Evolutionary conservation across 2,329 filamentous ascomycete species (phyloP).

Genomic region (Fusarium hainanense): DNA sequence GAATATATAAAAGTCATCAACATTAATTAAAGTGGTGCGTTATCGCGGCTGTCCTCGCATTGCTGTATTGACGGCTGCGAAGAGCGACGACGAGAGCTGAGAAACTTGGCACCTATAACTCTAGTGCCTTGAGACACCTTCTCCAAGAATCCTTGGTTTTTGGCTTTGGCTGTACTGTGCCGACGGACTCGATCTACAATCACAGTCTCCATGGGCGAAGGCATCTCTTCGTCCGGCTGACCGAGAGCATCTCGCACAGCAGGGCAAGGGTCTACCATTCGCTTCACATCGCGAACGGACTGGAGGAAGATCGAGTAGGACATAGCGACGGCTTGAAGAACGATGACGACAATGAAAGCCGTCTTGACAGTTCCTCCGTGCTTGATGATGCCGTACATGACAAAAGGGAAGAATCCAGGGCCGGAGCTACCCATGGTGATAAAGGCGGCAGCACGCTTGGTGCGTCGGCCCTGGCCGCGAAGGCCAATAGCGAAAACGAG

Average conservation of each 20-base stretch:
- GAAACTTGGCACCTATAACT: constrained; percentile 43
- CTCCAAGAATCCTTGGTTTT: constrained; percentile 38
- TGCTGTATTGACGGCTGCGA: constrained; percentile 49
- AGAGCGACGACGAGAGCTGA: constrained; percentile 45
- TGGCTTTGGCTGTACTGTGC: constrained; percentile 30
- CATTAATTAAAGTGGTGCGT: constrained; percentile 32
- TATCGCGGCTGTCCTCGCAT: constrained; percentile 41
- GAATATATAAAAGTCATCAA: constrained; percentile 19
- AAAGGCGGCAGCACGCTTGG: constrained; percentile 80
- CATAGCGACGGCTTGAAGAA: constrained; percentile 59
- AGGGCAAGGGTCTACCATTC: constrained; percentile 54
- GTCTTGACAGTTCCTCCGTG: constrained; percentile 69
- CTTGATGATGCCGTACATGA: constrained; percentile 75
- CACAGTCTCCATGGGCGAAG: constrained; percentile 31
- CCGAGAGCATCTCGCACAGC: constrained; percentile 35
- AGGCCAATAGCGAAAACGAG: constrained; percentile 84
- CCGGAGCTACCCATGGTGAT: constrained; percentile 82
- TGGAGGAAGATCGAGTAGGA: constrained; percentile 63
- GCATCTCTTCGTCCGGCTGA: constrained; percentile 38
- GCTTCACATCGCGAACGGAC: constrained; percentile 58
- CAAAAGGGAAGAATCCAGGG: constrained; percentile 78
- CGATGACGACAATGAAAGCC: constrained; percentile 72
- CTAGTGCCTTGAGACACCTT: constrained; percentile 43
- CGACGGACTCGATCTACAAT: constrained; percentile 28
- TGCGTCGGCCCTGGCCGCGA: constrained; percentile 81